Evolutionary conservation across 2,329 filamentous ascomycete genomes (phyloP).

Genomic region (Ilyonectria robusta): DNA sequence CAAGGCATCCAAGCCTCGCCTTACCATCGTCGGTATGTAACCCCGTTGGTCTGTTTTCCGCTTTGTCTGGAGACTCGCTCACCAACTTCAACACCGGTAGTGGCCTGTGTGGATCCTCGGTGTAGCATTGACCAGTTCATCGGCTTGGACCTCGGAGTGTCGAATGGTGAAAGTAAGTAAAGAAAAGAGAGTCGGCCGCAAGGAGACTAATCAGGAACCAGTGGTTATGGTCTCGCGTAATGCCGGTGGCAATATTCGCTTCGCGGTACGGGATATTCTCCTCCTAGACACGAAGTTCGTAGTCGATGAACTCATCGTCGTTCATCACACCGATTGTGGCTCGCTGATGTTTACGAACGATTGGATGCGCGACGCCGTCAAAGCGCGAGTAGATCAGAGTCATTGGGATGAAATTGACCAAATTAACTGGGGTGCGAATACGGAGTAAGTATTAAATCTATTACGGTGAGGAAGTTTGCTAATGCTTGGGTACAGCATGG

Average conservation of each 20-base stretch:
- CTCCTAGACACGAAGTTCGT: conserved; percentile 3
- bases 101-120: conserved; percentile 11
- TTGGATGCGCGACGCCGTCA: conserved; percentile 5
- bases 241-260: conserved; percentile 10
- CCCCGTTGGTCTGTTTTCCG: neutral
- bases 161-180: conserved; percentile 10
- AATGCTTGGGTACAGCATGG: neutral
- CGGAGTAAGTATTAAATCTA: conserved; percentile 9
- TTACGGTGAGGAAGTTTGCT: conserved; percentile 1
- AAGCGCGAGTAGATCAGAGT: conserved; percentile 7
- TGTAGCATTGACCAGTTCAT: conserved; percentile 10
- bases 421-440: conserved; percentile 13
- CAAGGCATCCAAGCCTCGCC: conserved; percentile 8
- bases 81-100: neutral
- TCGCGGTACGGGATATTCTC: conserved; percentile 13
- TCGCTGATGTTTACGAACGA: conserved; percentile 7
- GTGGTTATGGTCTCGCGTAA: conserved; percentile 12
- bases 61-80: neutral
- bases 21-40: conserved; percentile 10
- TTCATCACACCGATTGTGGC: conserved; percentile 11
- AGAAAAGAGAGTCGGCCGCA: neutral
- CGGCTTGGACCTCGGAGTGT: neutral
- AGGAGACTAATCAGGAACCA: neutral
- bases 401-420: conserved; percentile 9
- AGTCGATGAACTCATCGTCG: conserved; percentile 1